Evolutionary conservation across 2,329 filamentous ascomycete genomes (phyloP).

Genomic region (Aspergillus sojae): DNA sequence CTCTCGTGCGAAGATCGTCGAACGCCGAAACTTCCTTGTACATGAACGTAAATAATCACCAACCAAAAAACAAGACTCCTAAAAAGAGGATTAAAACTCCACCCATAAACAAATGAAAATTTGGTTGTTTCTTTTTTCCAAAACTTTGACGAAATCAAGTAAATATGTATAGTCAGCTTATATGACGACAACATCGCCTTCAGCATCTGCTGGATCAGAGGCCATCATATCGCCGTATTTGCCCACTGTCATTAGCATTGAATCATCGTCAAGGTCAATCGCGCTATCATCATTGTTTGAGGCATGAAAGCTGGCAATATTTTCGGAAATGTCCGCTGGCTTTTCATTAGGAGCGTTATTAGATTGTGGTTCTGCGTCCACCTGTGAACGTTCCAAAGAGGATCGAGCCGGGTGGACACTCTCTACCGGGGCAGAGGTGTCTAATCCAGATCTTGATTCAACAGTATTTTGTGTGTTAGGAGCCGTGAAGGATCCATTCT

Average conservation of each 20-base stretch:
- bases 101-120: conserved; percentile 20
- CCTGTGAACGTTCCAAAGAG: conserved; percentile 16
- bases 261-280: conserved; percentile 64
- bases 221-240: conserved; percentile 51
- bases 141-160: conserved; percentile 19
- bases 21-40: conserved; percentile 29
- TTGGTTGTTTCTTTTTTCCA: conserved; percentile 10
- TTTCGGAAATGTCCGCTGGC: conserved; percentile 50
- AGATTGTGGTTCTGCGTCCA: conserved; percentile 26
- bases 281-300: conserved; percentile 69
- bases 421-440: conserved; percentile 21
- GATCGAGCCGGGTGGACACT: conserved; percentile 19
- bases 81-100: conserved; percentile 35
- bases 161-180: conserved; percentile 26
- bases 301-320: conserved; percentile 34
- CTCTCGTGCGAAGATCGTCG: conserved; percentile 33
- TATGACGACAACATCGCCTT: conserved; percentile 50
- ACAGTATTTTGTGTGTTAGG: conserved; percentile 18
- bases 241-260: conserved; percentile 44
- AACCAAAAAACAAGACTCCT: conserved; percentile 29
- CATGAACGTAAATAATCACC: conserved; percentile 24
- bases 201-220: conserved; percentile 48
- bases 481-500: conserved; percentile 20
- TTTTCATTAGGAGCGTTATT: conserved; percentile 41
- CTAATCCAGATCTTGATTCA: conserved; percentile 25